Base-by-base conservation (phyloP, 2,329 filamentous ascomycete species). In the Allantophomopsis lycopodina region DNA sequence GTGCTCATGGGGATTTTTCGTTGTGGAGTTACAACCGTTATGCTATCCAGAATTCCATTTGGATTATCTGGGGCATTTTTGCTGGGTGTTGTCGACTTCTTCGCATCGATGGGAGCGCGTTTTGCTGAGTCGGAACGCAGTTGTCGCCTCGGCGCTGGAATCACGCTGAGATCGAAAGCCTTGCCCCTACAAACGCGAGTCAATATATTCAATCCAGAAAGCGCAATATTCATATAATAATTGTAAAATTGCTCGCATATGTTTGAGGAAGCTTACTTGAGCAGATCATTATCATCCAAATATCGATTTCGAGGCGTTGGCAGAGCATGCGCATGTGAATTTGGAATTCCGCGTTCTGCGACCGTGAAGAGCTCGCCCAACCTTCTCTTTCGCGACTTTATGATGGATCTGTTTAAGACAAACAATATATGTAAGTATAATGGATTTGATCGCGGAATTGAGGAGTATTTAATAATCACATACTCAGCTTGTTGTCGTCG, bases 331-430 rank as follows among this genome's bases (percentile, higher is more conserved):
- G 69, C 63, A 28, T 28, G 23, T 10, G 23, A 28, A 28, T 28
- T 28, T 28, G 23, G 23, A 28, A 28, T 28, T 28, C 23, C 23
- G 23, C 23, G 23, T 28, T 28, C 23, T 68, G 83, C 79, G 71
- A 83, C 75, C 52, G 73, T 71, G 68, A 83, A 94, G 54, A 94
- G 73, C 66, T 91, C 83, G 60, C 81, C 80, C 59, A 94, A 73
- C 71, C 93, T 93, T 62, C 85, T 79, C 75, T 93, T 91, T 63
- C 84, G 82, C 28, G 17, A 17, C 16, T 2, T 31, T 18, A 5
- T 37, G 21, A 11, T 6, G 13, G 10, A 41, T 32, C 23, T 38
- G 11, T n/a, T 38, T n/a, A 23, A 38, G 6, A 36, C 23, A 17
- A n/a, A 23, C 20, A 14, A 32, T 15, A 34, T 10, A 2, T 8